phyloP scores from a whole-genome alignment of 179 eudicot species.

The Beta macrorhiza region DNA sequence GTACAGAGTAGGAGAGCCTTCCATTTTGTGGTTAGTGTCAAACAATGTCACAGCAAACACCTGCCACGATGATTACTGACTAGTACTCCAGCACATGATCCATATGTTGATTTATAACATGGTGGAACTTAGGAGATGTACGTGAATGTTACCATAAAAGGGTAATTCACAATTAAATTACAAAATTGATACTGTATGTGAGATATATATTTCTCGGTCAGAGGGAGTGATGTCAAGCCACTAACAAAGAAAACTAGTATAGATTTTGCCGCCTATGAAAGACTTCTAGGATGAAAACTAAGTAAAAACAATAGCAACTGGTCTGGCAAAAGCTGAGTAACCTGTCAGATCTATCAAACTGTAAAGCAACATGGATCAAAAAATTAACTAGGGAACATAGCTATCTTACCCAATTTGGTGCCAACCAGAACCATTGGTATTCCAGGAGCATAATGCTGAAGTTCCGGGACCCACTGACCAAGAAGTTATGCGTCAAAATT shows the following conservation, averaged over 20 bases:
- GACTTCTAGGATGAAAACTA: background rate
- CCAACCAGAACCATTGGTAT: conserved; percentile 87
- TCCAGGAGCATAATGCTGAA: conserved; percentile 97
- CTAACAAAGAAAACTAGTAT: background rate
- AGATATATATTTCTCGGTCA: background rate
- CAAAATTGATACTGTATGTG: background rate
- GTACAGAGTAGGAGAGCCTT: background rate
- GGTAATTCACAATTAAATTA: background rate
- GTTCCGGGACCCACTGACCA: conserved; percentile 92
- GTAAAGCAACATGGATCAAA: background rate
- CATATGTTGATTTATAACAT: background rate
- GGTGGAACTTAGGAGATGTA: background rate
- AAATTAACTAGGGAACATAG: background rate
- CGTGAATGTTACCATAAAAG: background rate
- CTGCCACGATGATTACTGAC: too few species aligned
- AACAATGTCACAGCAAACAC: background rate
- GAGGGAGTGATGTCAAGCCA: background rate
- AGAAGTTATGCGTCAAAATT: conserved; percentile 19
- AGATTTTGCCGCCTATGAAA: background rate
- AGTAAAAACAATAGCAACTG: background rate
- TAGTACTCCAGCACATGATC: background rate
- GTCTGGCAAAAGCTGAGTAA: background rate
- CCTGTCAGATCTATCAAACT: background rate
- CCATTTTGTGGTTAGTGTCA: background rate
- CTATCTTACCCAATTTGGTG: conserved; percentile 79